A percentile compares a stretch with the other conserved stretches of the same genome.
Evolutionary conservation across 2,329 filamentous ascomycete species (phyloP).

Genomic region (Sordariomycetes sp.): DNA sequence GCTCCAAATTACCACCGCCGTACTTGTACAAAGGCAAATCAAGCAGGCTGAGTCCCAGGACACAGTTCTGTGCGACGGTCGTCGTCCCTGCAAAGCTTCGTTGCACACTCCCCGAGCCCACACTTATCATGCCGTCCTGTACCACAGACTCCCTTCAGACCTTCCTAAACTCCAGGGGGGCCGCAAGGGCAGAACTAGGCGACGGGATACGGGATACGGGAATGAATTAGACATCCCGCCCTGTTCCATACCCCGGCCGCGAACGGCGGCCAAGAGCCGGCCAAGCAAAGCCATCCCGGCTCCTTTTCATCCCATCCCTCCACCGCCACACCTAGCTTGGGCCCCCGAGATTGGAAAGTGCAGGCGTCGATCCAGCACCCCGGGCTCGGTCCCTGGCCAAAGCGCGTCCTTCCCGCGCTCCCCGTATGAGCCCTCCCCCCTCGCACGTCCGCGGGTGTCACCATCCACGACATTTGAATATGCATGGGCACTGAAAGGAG

Average conservation of each 20-base stretch:
- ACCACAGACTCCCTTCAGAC: background rate
- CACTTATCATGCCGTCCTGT: background rate
- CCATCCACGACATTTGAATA: background rate
- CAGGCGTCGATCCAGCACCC: background rate
- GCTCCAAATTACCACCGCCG: background rate
- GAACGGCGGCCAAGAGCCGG: background rate
- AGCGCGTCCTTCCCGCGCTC: background rate
- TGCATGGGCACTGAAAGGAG: background rate
- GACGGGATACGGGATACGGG: background rate
- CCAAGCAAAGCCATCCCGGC: background rate
- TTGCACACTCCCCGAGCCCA: background rate
- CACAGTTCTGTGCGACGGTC: background rate
- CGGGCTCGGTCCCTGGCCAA: background rate
- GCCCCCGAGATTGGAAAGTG: background rate
- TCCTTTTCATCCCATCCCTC: background rate
- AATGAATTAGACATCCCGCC: background rate
- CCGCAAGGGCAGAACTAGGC: background rate
- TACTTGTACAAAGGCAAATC: background rate
- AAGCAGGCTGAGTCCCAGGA: background rate
- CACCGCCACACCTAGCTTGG: background rate
- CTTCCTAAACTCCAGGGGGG: background rate
- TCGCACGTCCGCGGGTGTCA: background rate
- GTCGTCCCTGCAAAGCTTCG: background rate
- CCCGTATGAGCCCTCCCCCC: background rate
- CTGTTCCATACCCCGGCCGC: background rate